Evolutionary conservation across 495 filamentous ascomycete genomes (phyloP).

Genomic region (Evansstolkia leycettana): DNA sequence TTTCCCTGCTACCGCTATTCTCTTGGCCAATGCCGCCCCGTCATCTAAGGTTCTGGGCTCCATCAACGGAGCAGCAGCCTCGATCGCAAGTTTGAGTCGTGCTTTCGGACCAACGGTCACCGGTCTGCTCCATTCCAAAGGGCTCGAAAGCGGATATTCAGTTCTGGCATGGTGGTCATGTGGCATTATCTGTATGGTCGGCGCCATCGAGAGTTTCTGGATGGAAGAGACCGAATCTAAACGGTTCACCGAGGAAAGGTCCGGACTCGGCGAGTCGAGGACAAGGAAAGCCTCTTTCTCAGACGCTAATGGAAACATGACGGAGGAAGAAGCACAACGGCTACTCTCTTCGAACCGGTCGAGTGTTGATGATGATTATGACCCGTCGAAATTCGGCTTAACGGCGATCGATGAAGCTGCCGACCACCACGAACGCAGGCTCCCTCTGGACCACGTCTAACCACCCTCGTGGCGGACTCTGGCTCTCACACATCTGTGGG

Average conservation of each 20-base stretch:
- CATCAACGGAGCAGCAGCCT: constrained; percentile 88
- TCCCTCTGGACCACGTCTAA: too few species aligned
- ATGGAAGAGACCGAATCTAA: constrained; percentile 32
- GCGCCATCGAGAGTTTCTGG: constrained; percentile 48
- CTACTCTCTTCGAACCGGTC: constrained; percentile 28
- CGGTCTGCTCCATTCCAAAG: constrained; percentile 70
- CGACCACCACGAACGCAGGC: background rate
- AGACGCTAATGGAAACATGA: constrained; percentile 13
- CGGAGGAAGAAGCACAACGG: constrained; percentile 25
- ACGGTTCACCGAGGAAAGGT: constrained; percentile 18
- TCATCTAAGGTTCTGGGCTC: constrained; percentile 69
- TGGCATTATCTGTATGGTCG: constrained; percentile 59
- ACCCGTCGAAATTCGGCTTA: constrained; percentile 16
- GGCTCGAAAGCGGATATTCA: constrained; percentile 65
- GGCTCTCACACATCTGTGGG: too few species aligned
- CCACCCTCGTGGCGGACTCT: too few species aligned
- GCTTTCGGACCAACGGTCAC: constrained; percentile 83
- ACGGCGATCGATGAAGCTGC: constrained; percentile 2
- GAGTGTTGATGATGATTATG: constrained; percentile 26
- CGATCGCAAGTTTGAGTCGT: constrained; percentile 73
- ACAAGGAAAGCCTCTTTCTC: background rate
- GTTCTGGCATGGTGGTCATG: constrained; percentile 90
- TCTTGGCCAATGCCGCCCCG: constrained; percentile 75
- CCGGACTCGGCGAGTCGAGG: constrained; percentile 4
- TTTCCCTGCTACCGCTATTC: constrained; percentile 75